Base-by-base conservation (phyloP, 2,329 filamentous ascomycete species). In the Fusarium musae region DNA sequence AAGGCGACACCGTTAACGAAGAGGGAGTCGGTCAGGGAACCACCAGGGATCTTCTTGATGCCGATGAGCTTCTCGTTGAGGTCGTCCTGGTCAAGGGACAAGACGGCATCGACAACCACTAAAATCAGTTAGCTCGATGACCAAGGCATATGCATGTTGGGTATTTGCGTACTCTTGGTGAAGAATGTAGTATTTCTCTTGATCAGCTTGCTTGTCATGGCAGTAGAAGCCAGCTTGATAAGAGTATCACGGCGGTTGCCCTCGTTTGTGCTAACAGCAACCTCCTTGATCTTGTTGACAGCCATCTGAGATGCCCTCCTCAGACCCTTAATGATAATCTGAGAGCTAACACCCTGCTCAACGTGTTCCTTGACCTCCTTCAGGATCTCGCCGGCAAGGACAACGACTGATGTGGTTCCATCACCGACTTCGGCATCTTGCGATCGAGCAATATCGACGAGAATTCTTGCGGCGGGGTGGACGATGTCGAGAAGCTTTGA, bases 141-240 rank as follows among this genome's bases (percentile, higher is more conserved):
- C 39, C 28, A 36, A 53, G n/a, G 16, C 28, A 23, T n/a, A 49
- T 28, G 26, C 21, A 28, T 19, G 19, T 3, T 36, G 37, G 34
- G 23, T 23, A 7, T 12, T 26, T 19, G 53, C 91, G 75, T 86
- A 97, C 94, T 97, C 88, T 97, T 96, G 72, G 96, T 98, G 86
- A 99, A 99, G 84, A 98, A 99, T 7, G 91, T 90, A 37, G 96
- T 93, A 86, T 99, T 98, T 80, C 96, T 90, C 90, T 98, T 97
- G 82, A 99, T 98, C 78, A 99, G 88, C 88, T 99, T 99, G 89
- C 95, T 98, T 83, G 95, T 98, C 96, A 99, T 99, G 77, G 96
- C 96, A 34, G 96, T 99, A 40, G 90, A 94, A 36, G 96, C 96
- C 78, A 99, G 87, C 85, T 97, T 97, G 82, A 87, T 85, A 69